Conservation (phyloP, 192 early-diverging fungal genomes). For the Entomortierella chlamydospora region DNA sequence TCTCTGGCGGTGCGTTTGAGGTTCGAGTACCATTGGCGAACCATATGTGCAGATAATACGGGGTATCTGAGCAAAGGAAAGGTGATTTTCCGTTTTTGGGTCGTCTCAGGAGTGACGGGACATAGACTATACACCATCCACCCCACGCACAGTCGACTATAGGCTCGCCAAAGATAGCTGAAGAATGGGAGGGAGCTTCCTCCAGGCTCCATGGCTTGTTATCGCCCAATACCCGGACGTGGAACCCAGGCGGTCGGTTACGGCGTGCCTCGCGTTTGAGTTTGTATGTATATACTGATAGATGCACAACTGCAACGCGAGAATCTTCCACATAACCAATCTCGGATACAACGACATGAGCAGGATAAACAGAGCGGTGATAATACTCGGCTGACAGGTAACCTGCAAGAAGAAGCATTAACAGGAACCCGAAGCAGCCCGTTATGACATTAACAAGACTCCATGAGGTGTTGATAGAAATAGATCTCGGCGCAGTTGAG, state of each 20-base stretch:
- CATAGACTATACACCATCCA: slow-evolving; percentile 23
- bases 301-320: slow-evolving; percentile 6
- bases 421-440: slow-evolving; percentile 5
- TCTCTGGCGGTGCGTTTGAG: slow-evolving; percentile 16
- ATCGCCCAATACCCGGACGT: slow-evolving; percentile 20
- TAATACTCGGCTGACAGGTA: neutral
- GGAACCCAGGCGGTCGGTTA: slow-evolving; percentile 18
- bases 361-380: neutral
- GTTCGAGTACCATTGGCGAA: slow-evolving; percentile 43
- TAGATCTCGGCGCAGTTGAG: neutral
- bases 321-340: slow-evolving; percentile 15
- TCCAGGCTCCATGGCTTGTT: slow-evolving; percentile 21
- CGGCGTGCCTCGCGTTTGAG: slow-evolving; percentile 8
- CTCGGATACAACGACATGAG: slow-evolving; percentile 13
- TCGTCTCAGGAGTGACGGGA: neutral
- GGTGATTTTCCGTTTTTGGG: neutral
- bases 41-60: slow-evolving; percentile 44
- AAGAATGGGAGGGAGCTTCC: slow-evolving; percentile 9
- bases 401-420: slow-evolving; percentile 9
- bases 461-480: slow-evolving; percentile 3
- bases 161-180: slow-evolving; percentile 20
- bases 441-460: neutral
- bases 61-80: slow-evolving; percentile 7
- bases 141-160: slow-evolving; percentile 11
- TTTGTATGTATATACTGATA: slow-evolving; percentile 12